Conservation (phyloP, 768 basidiomycete species). For the Leccinum obscurum region DNA sequence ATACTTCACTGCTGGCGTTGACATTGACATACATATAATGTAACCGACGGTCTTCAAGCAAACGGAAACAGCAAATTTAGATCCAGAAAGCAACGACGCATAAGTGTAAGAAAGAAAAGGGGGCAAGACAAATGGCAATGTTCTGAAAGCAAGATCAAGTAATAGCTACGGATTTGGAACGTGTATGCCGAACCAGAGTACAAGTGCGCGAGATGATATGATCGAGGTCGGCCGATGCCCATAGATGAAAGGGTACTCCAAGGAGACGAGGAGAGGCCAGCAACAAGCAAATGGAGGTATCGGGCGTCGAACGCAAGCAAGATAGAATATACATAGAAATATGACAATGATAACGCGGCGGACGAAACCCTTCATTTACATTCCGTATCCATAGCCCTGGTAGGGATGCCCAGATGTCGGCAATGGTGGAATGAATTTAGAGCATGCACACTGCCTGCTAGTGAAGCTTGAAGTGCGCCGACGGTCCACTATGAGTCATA, state of each 20-base stretch:
- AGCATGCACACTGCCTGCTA: conserved; percentile 3
- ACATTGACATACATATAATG: too few relatives aligned
- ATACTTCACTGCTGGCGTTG: too few relatives aligned
- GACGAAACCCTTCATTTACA: conserved; percentile 47
- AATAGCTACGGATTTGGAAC: conserved; percentile 37
- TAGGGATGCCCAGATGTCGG: conserved; percentile 51
- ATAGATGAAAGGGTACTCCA: conserved; percentile 35
- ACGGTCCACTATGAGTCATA: conserved; percentile 6
- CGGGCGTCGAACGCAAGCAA: conserved; percentile 33
- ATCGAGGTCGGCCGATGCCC: conserved; percentile 39
- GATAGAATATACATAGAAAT: conserved; percentile 41
- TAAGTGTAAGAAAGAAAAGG: conserved; percentile 22
- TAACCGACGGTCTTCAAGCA: too few relatives aligned
- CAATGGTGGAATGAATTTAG: conserved; percentile 1
- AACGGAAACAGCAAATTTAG: neutral
- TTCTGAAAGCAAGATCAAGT: conserved; percentile 38
- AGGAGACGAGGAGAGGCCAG: conserved; percentile 41
- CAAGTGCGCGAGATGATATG: conserved; percentile 62
- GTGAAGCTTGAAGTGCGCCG: conserved; percentile 1
- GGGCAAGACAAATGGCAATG: conserved; percentile 26
- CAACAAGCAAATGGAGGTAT: conserved; percentile 36
- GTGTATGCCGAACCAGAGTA: conserved; percentile 69
- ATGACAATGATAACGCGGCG: conserved; percentile 34
- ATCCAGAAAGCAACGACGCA: too few relatives aligned
- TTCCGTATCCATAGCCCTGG: conserved; percentile 78